These are phyloP conservation scores for Mycosphaerella sp. DNA, from an alignment of 2,329 filamentous ascomycete genomes.

Conservation along the genomic window DNA sequence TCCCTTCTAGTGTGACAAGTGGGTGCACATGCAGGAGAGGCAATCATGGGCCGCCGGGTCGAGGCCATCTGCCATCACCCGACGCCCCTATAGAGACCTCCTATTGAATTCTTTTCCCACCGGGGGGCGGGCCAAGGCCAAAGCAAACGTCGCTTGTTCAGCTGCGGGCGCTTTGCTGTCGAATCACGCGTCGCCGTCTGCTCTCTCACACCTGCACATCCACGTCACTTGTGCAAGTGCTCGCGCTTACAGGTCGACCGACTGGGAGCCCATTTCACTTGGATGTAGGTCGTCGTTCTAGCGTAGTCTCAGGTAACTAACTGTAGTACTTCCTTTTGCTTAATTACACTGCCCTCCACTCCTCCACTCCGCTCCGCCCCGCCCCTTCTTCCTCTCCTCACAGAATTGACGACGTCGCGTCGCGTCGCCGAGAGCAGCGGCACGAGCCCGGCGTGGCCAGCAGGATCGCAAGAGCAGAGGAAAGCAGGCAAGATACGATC, in stretches of 20 bases:
- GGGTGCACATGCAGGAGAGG: too few species aligned
- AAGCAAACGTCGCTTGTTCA: background rate
- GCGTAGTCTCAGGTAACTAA: background rate
- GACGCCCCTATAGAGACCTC: too few species aligned
- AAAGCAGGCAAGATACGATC: background rate
- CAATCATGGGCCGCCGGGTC: too few species aligned
- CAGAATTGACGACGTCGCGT: background rate
- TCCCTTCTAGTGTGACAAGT: too few species aligned
- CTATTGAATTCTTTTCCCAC: too few species aligned
- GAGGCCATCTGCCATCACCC: too few species aligned
- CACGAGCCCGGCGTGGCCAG: constrained; percentile 1
- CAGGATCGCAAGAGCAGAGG: background rate
- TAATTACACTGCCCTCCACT: background rate
- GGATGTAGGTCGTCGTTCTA: background rate
- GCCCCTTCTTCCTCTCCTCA: background rate
- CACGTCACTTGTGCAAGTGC: constrained; percentile 5
- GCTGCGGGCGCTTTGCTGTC: constrained; percentile 5
- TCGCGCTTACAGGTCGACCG: constrained; percentile 8
- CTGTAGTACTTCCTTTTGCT: background rate
- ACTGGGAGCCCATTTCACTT: background rate
- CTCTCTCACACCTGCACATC: constrained; percentile 1
- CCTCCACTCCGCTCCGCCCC: too few species aligned
- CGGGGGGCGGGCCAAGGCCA: background rate
- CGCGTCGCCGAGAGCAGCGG: background rate
- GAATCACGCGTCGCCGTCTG: constrained; percentile 1